phyloP scores from a whole-genome alignment of 2,329 filamentous ascomycete genomes.

The Lachnellula subtilissima region DNA sequence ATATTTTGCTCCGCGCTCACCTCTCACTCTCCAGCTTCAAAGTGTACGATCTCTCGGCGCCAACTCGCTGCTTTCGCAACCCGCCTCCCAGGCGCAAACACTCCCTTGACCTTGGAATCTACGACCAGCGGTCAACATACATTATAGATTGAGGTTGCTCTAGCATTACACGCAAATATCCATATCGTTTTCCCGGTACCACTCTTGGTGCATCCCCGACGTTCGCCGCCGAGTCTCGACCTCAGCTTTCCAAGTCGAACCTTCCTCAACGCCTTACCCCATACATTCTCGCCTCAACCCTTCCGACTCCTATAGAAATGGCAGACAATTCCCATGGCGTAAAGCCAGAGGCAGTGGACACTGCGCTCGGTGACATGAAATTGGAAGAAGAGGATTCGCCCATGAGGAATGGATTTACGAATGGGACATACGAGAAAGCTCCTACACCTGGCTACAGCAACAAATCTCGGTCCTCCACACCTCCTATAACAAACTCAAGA shows the following conservation, averaged over 20 bases:
- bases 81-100: conserved; percentile 10
- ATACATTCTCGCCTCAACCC: neutral
- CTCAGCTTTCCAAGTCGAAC: neutral
- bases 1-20: conserved; percentile 1
- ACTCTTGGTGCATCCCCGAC: neutral
- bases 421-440: conserved; percentile 20
- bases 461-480: conserved; percentile 24
- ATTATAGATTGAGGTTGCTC: neutral
- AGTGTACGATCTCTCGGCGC: neutral
- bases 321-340: conserved; percentile 26
- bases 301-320: conserved; percentile 20
- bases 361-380: conserved; percentile 32
- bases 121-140: conserved; percentile 1
- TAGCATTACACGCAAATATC: neutral
- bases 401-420: conserved; percentile 9
- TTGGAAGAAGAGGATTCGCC: conserved; percentile 24
- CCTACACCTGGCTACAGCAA: conserved; percentile 14
- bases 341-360: conserved; percentile 28
- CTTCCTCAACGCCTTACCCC: conserved; percentile 4
- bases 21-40: conserved; percentile 2
- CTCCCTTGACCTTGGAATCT: conserved; percentile 8
- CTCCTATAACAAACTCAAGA: conserved; percentile 18
- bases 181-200: neutral
- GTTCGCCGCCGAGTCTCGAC: neutral
- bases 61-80: conserved; percentile 5